These are phyloP conservation scores for Murraya koenigii DNA, from an alignment of 345 rosid genomes.

Conservation along the genomic window DNA sequence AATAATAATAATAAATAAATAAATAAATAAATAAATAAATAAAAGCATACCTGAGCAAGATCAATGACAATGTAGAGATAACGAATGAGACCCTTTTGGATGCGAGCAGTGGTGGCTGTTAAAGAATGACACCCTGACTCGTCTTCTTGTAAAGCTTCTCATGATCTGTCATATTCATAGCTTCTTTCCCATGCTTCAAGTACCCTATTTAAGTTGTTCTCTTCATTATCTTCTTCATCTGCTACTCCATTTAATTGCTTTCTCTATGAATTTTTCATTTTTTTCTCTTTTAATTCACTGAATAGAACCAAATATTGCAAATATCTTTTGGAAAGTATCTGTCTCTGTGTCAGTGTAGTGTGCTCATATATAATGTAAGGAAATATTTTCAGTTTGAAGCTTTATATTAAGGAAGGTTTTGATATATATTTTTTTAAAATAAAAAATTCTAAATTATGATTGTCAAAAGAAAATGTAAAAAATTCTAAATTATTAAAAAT, in stretches of 20 bases:
- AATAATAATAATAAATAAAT: too few species aligned
- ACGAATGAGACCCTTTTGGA: slow-evolving; percentile 94
- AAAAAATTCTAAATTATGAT: too few species aligned
- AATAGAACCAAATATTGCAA: not conserved
- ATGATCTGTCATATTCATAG: slow-evolving; percentile 81
- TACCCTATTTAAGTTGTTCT: slow-evolving; percentile 47
- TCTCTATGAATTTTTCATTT: slow-evolving; percentile 45
- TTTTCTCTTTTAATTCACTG: not conserved
- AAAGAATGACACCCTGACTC: slow-evolving; percentile 77
- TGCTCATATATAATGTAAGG: too few species aligned
- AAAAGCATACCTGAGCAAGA: slow-evolving; percentile 62
- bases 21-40: too few species aligned
- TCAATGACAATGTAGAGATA: slow-evolving; percentile 80
- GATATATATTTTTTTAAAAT: too few species aligned
- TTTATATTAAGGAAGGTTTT: too few species aligned
- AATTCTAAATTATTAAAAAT: too few species aligned
- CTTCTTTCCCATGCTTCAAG: slow-evolving; percentile 75
- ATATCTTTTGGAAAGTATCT: not conserved
- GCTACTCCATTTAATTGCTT: slow-evolving; percentile 38
- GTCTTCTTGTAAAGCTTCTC: slow-evolving; percentile 90
- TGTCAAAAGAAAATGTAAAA: too few species aligned
- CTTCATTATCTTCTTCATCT: slow-evolving; percentile 69
- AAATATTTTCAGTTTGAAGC: not conserved
- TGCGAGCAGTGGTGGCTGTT: slow-evolving; percentile 51
- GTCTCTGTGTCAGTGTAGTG: too few species aligned